Conservation (phyloP, 805 yeast genomes). For the Tetrapisispora taiwanensis region DNA sequence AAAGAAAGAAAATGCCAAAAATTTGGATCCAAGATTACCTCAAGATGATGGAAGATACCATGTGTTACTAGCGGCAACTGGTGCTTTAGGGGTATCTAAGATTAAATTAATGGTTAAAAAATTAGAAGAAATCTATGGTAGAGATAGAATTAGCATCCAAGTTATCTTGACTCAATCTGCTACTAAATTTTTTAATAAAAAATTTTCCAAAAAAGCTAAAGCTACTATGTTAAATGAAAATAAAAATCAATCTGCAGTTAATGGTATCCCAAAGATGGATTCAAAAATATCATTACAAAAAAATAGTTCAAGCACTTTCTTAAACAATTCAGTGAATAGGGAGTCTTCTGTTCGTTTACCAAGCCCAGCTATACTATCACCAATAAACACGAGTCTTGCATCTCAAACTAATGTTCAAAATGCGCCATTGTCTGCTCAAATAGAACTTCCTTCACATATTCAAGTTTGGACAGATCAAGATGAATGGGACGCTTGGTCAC, state of each 20-base stretch:
- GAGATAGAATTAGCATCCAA: constrained; percentile 67
- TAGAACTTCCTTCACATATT: constrained; percentile 52
- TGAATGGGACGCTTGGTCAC: constrained; percentile 82
- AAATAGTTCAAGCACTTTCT: neutral
- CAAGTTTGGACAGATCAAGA: constrained; percentile 88
- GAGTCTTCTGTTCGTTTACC: neutral
- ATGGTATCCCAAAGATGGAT: neutral
- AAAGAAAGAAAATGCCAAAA: constrained; percentile 33
- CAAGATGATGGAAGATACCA: constrained; percentile 85
- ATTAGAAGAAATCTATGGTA: constrained; percentile 73
- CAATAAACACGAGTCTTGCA: neutral
- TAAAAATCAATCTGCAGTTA: neutral
- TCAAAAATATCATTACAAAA: neutral
- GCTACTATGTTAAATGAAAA: neutral
- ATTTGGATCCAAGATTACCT: constrained; percentile 54
- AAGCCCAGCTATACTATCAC: neutral
- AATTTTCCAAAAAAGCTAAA: constrained; percentile 10
- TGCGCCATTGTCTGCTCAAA: constrained; percentile 11
- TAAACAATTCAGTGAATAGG: neutral
- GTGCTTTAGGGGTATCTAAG: constrained; percentile 76
- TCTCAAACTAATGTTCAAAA: neutral
- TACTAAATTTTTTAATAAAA: constrained; percentile 48
- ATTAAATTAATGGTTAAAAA: constrained; percentile 71
- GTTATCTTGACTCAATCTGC: constrained; percentile 79
- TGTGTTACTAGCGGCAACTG: constrained; percentile 81